These are phyloP conservation scores for Bacidia gigantensis DNA, from an alignment of 495 filamentous ascomycete species.

Conservation along the genomic window DNA sequence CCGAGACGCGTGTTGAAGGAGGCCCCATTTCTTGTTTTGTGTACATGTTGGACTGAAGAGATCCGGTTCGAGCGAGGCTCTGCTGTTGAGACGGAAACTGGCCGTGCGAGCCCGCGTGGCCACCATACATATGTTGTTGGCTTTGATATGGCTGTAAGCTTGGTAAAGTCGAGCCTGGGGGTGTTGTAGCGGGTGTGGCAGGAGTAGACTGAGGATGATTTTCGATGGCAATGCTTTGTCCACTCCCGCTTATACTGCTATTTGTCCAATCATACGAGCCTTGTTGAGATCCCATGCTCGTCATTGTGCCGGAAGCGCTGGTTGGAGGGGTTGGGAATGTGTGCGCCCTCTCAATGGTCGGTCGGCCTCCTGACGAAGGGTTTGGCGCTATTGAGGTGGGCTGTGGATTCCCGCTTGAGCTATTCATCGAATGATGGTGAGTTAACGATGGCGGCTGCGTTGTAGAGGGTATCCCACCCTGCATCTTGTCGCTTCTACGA, in stretches of 20 bases:
- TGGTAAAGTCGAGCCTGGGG: constrained; percentile 63
- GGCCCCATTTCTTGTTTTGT: constrained; percentile 89
- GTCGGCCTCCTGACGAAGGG: constrained; percentile 45
- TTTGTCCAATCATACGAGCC: constrained; percentile 63
- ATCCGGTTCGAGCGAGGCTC: constrained; percentile 56
- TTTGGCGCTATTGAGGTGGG: constrained; percentile 67
- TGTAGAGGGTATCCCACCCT: constrained; percentile 29
- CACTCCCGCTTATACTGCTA: constrained; percentile 47
- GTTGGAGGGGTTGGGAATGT: constrained; percentile 92
- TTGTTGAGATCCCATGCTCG: constrained; percentile 63
- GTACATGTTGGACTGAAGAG: constrained; percentile 46
- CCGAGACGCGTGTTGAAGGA: constrained; percentile 48
- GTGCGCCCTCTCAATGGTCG: constrained; percentile 64
- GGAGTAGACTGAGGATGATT: constrained; percentile 82
- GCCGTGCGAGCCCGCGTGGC: constrained; percentile 50
- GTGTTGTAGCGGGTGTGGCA: constrained; percentile 86
- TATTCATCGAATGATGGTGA: constrained; percentile 68
- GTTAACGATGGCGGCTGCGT: constrained; percentile 62
- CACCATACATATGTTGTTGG: constrained; percentile 67
- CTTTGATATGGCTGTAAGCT: constrained; percentile 64
- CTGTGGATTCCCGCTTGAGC: constrained; percentile 43
- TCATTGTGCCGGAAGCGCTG: constrained; percentile 69
- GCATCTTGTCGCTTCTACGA: constrained; percentile 37
- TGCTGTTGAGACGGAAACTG: constrained; percentile 55
- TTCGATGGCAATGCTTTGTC: constrained; percentile 73